A percentile compares a stretch with the other conserved stretches of the same genome.
Evolutionary conservation across 2,329 filamentous ascomycete genomes (phyloP).

Genomic region (Aureobasidium leucospermi): DNA sequence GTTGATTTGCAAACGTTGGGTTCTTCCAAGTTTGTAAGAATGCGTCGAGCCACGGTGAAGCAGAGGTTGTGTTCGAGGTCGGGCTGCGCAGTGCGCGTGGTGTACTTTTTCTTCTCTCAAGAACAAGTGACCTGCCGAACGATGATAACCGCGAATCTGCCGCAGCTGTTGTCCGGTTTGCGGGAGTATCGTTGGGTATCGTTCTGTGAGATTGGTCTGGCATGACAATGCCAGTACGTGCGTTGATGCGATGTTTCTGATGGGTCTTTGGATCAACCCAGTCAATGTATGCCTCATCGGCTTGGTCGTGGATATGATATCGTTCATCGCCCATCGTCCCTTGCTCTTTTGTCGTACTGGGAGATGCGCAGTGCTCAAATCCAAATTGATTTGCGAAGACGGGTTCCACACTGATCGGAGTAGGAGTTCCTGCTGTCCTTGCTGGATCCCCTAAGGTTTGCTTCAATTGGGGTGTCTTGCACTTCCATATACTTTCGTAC

Average conservation of each 20-base stretch:
- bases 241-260: constrained; percentile 44
- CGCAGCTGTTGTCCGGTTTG: constrained; percentile 17
- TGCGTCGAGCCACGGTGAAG: constrained; percentile 48
- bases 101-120: constrained; percentile 20
- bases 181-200: too few relatives aligned
- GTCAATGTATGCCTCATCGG: constrained; percentile 22
- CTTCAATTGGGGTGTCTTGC: neutral
- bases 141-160: constrained; percentile 21
- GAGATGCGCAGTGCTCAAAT: neutral
- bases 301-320: neutral
- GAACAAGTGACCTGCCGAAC: constrained; percentile 27
- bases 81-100: neutral
- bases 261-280: constrained; percentile 59
- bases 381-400: neutral
- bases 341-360: neutral
- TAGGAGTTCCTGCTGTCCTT: neutral
- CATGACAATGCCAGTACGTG: constrained; percentile 45
- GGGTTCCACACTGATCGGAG: neutral
- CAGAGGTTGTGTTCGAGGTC: neutral
- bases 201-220: constrained; percentile 6
- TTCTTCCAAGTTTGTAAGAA: constrained; percentile 65
- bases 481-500: constrained; percentile 22
- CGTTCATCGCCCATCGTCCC: too few relatives aligned
- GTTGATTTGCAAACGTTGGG: constrained; percentile 57
- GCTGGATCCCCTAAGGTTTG: neutral